Base-by-base conservation (phyloP, 345 rosid species). In the Viola odorata region DNA sequence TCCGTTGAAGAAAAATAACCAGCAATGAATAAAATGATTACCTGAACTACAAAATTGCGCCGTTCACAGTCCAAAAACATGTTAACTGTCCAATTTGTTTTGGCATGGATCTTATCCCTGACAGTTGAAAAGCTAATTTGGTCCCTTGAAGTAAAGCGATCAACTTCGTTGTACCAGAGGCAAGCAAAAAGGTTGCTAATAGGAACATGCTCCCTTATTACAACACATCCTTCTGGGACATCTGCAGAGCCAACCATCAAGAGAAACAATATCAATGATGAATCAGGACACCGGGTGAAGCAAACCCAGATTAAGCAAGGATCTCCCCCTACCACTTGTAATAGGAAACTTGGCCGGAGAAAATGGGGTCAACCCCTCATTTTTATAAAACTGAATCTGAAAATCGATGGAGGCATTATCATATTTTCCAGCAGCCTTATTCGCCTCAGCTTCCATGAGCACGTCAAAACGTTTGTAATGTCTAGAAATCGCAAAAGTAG, bases 101-200 rank as follows among this genome's bases (percentile, higher is more conserved):
- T 84, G 11, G 83, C 87, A 3, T 63, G 70, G 36, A 95, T 75
- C 80, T 86, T 91, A 76, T 95, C 99, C 84, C 99, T 80, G 59
- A 86, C 96, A 0, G 79, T 91, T 56, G 98, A 84, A 73, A 91
- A 95, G 81, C 98, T 91, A 65, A 95, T 80, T 77, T 95, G 99
- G 80, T 95, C 99, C 77, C 99, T 81, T 0, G 98, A 81, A 63
- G 99, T 95, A 73, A 95, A 95, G 39, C 95, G 94, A 60, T 91
- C 96, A 40, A 95, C 98, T 81, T 95, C 99, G 55, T 91, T 86
- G 83, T 82, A 91, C 99, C 99, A 95, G 64, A 95, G 99, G 53
- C 99, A 95, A 45, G 89, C 75, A 49, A 95, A 85, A 60, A 91
- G 91, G 79, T 95, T 91, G 81, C 91, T 84, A 16, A 95, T 79